These are phyloP conservation scores for Backusella circina DNA, from an alignment of 192 early-diverging fungal species.

Conservation along the genomic window DNA sequence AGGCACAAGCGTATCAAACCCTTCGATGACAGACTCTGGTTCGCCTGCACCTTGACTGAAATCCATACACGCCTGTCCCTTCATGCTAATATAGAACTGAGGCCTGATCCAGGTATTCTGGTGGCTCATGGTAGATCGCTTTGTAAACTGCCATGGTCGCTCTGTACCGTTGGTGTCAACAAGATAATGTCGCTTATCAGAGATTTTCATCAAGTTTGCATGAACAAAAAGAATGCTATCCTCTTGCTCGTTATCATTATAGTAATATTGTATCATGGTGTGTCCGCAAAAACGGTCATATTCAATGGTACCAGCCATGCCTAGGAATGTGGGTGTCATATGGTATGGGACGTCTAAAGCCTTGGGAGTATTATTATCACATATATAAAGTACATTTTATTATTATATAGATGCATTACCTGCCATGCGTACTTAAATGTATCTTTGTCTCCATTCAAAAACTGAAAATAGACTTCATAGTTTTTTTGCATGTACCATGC, in stretches of 20 bases:
- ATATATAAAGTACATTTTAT: no score
- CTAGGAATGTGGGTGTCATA: constrained; percentile 22
- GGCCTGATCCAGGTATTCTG: constrained; percentile 23
- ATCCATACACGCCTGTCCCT: constrained; percentile 24
- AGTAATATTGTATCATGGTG: constrained; percentile 30
- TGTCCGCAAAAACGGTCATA: constrained; percentile 25
- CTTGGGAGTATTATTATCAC: no score
- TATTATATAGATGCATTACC: no score
- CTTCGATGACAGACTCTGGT: not conserved
- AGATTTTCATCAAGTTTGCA: constrained; percentile 30
- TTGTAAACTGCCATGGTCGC: constrained; percentile 16
- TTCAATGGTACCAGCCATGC: constrained; percentile 25
- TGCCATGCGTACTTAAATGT: constrained; percentile 33
- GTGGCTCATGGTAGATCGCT: constrained; percentile 14
- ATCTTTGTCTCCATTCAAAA: constrained; percentile 37
- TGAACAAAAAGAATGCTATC: constrained; percentile 21
- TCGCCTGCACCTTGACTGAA: constrained; percentile 16
- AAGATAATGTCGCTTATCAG: constrained; percentile 13
- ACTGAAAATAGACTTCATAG: constrained; percentile 29
- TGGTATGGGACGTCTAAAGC: constrained; percentile 16
- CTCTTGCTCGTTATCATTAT: not conserved
- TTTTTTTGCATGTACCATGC: constrained; percentile 28
- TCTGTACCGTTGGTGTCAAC: not conserved
- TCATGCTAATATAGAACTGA: constrained; percentile 16
- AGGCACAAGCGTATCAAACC: constrained; percentile 14